Conservation (phyloP, 2,329 filamentous ascomycete species). For the Fusarium transvaalense region DNA sequence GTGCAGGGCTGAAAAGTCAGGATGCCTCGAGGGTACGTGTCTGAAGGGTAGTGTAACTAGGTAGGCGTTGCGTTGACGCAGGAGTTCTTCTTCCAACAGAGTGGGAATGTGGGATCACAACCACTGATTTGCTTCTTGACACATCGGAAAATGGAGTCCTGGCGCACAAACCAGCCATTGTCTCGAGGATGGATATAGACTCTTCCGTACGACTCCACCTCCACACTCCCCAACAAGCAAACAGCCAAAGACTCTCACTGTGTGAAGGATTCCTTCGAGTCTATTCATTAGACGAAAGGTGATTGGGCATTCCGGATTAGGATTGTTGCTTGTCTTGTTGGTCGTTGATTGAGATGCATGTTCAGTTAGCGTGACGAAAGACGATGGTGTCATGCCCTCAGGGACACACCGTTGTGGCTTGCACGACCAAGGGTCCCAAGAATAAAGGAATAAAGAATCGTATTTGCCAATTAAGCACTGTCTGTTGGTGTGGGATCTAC, state of each 20-base stretch:
- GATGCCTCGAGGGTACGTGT: conserved; percentile 20
- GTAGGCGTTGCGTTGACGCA: conserved; percentile 7
- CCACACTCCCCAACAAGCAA: not conserved
- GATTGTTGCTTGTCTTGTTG: conserved; percentile 28
- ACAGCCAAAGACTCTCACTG: conserved; percentile 12
- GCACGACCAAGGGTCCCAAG: conserved; percentile 1
- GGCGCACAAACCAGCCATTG: conserved; percentile 19
- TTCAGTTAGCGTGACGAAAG: conserved; percentile 34
- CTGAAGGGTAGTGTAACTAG: conserved; percentile 2
- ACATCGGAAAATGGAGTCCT: conserved; percentile 1
- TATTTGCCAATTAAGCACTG: conserved; percentile 2
- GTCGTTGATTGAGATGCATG: conserved; percentile 26
- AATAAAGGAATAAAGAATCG: conserved; percentile 12
- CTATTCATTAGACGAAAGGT: conserved; percentile 12
- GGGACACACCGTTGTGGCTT: conserved; percentile 36
- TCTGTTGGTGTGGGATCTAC: conserved; percentile 13
- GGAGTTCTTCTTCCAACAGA: not conserved
- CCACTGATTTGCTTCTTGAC: not conserved
- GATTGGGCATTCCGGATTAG: conserved; percentile 9
- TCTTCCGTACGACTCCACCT: conserved; percentile 1
- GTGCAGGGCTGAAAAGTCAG: conserved; percentile 33
- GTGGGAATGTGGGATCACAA: not conserved
- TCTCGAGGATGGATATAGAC: conserved; percentile 2
- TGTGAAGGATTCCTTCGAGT: conserved; percentile 4
- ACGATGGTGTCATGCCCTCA: conserved; percentile 28